A percentile compares a stretch with the other conserved stretches of the same genome.
Evolutionary conservation across 2,329 filamentous ascomycete species (phyloP).

Genomic region (Aspergillus pseudoviridinutans): DNA sequence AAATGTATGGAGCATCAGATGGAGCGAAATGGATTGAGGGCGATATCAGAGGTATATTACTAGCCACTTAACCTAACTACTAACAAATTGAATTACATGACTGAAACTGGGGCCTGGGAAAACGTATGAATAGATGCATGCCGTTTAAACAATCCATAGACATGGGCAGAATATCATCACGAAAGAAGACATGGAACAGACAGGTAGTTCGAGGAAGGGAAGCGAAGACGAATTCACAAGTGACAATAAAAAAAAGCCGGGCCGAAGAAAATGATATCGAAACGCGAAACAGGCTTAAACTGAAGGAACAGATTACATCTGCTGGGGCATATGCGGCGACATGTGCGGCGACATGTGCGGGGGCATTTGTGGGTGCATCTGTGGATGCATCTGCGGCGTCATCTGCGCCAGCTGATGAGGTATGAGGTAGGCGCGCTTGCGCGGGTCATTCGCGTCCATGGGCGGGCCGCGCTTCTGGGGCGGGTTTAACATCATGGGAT

Average conservation of each 20-base stretch:
- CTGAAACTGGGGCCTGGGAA: not conserved
- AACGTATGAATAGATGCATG: not conserved
- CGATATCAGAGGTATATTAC: not conserved
- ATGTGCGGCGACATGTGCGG: not conserved
- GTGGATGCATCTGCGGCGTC: not conserved
- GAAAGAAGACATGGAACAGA: not conserved
- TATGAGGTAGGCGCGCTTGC: slow-evolving; percentile 19
- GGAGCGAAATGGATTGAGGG: not conserved
- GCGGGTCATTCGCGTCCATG: slow-evolving; percentile 16
- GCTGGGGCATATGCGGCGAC: slow-evolving; percentile 5
- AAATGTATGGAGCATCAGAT: too few species aligned
- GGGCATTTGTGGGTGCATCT: not conserved
- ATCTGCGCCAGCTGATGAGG: slow-evolving; percentile 11
- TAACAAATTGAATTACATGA: not conserved
- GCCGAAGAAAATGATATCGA: not conserved
- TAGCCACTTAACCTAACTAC: not conserved
- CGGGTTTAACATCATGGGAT: slow-evolving; percentile 16
- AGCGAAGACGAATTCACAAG: not conserved
- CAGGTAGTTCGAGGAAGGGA: not conserved
- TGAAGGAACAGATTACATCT: slow-evolving; percentile 8
- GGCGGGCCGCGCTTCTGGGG: slow-evolving; percentile 15
- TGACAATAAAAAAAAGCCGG: not conserved
- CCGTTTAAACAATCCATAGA: not conserved
- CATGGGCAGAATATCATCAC: not conserved
- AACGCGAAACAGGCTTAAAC: not conserved